These are phyloP conservation scores for Mitragyna speciosa DNA, from an alignment of 257 asterid genomes.

Conservation along the genomic window DNA sequence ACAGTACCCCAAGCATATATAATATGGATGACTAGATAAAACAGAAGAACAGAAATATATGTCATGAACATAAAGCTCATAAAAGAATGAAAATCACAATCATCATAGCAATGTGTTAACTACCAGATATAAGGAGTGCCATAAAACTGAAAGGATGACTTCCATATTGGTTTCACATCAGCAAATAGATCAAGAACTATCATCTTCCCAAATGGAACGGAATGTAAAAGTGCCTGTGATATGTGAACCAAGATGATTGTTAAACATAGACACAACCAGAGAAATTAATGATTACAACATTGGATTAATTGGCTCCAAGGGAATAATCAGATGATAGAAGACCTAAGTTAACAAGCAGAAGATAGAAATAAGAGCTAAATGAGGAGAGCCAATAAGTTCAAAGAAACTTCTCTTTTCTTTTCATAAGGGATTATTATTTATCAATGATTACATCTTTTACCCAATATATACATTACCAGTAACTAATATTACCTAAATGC, in stretches of 20 bases:
- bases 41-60: not conserved
- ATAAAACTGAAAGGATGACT: slow-evolving; percentile 84
- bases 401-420: not conserved
- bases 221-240: slow-evolving; percentile 92
- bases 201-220: slow-evolving; percentile 98
- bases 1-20: not conserved
- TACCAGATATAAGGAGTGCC: slow-evolving; percentile 93
- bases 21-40: not conserved
- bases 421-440: not conserved
- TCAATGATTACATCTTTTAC: not conserved
- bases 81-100: not conserved
- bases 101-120: slow-evolving; percentile 19
- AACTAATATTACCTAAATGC: not conserved
- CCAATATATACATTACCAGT: not conserved
- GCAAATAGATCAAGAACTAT: slow-evolving; percentile 98
- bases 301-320: not conserved
- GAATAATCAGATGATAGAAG: not conserved
- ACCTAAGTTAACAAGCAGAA: not conserved
- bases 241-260: slow-evolving; percentile 20
- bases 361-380: not conserved
- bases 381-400: not conserved
- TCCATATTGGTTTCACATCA: slow-evolving; percentile 95
- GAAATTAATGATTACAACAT: not conserved
- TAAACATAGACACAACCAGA: not conserved
- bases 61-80: not conserved